These are phyloP conservation scores for Scopulariopsis brevicaulis DNA, from an alignment of 2,329 filamentous ascomycete species.

Conservation along the genomic window DNA sequence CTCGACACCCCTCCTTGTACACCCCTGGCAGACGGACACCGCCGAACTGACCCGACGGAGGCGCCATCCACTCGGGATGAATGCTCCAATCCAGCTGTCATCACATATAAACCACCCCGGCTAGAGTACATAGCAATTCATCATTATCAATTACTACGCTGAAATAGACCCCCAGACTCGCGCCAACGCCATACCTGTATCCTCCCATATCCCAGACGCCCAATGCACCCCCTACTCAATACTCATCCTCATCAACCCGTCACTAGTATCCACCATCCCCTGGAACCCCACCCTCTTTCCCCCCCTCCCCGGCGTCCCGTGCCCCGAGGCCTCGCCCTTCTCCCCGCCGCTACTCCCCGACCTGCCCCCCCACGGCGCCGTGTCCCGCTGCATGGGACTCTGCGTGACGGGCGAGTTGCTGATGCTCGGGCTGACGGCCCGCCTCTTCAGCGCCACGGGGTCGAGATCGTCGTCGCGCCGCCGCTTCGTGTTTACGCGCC, in stretches of 20 bases:
- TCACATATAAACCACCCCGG: too few relatives aligned
- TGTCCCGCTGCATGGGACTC: constrained; percentile 66
- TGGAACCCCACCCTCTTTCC: constrained; percentile 63
- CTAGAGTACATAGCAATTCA: too few relatives aligned
- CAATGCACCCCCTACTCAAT: constrained; percentile 53
- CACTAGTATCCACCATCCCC: constrained; percentile 92
- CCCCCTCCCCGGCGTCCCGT: constrained; percentile 29
- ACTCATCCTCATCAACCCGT: constrained; percentile 93
- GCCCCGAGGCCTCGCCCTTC: constrained; percentile 31
- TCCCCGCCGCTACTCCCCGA: constrained; percentile 50
- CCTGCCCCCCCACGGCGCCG: constrained; percentile 59
- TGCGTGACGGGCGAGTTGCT: constrained; percentile 85
- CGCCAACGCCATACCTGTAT: neutral
- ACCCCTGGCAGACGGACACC: too few relatives aligned
- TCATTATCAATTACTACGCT: neutral
- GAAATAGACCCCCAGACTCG: neutral
- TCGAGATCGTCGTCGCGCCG: constrained; percentile 87
- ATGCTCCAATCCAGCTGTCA: too few relatives aligned
- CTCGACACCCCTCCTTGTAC: too few relatives aligned
- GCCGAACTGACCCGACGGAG: too few relatives aligned
- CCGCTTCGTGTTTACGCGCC: constrained; percentile 72
- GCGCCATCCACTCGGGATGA: too few relatives aligned
- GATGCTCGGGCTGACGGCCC: constrained; percentile 84
- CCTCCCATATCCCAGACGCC: neutral
- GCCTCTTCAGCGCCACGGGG: constrained; percentile 74